A percentile compares a stretch with the other conserved stretches of the same genome.
These are phyloP conservation scores for Collybia sordida DNA, from an alignment of 768 basidiomycete species.

Conservation along the genomic window DNA sequence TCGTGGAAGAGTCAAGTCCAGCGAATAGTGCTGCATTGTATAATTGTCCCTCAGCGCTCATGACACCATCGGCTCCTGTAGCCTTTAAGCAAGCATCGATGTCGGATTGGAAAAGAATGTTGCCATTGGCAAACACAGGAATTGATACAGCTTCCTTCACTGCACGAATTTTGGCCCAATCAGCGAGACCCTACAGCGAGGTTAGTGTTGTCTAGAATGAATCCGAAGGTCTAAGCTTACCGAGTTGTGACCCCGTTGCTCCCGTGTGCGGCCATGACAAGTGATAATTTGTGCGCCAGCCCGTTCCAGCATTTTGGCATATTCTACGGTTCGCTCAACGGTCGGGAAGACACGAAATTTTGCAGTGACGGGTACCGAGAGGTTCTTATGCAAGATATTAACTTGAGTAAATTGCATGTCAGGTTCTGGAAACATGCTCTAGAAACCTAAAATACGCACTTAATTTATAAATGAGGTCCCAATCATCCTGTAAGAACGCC, in stretches of 20 bases:
- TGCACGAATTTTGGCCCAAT: conserved; percentile 86
- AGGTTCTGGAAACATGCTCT: too few species aligned
- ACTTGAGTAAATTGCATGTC: conserved; percentile 44
- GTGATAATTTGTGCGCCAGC: conserved; percentile 96
- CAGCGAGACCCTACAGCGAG: conserved; percentile 68
- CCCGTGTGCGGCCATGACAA: conserved; percentile 88
- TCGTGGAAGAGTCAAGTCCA: conserved; percentile 19
- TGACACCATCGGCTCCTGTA: conserved; percentile 90
- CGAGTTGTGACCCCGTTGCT: conserved; percentile 85
- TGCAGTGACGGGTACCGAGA: conserved; percentile 91
- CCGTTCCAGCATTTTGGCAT: conserved; percentile 93
- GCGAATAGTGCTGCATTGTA: conserved; percentile 88
- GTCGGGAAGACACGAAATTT: conserved; percentile 93
- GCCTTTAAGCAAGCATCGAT: conserved; percentile 73
- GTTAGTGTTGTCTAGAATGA: background rate
- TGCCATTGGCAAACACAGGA: conserved; percentile 97
- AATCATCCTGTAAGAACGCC: conserved; percentile 90
- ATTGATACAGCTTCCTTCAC: conserved; percentile 89
- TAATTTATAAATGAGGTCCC: conserved; percentile 82
- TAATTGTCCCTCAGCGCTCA: conserved; percentile 93
- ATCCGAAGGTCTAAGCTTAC: conserved; percentile 33
- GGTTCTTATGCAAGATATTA: conserved; percentile 78
- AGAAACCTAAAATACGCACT: conserved; percentile 43
- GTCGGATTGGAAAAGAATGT: conserved; percentile 87
- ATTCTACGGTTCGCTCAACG: conserved; percentile 85